Evolutionary conservation across 1,284 basidiomycete species (phyloP).

Genomic region (Ceratobasidium sp.): DNA sequence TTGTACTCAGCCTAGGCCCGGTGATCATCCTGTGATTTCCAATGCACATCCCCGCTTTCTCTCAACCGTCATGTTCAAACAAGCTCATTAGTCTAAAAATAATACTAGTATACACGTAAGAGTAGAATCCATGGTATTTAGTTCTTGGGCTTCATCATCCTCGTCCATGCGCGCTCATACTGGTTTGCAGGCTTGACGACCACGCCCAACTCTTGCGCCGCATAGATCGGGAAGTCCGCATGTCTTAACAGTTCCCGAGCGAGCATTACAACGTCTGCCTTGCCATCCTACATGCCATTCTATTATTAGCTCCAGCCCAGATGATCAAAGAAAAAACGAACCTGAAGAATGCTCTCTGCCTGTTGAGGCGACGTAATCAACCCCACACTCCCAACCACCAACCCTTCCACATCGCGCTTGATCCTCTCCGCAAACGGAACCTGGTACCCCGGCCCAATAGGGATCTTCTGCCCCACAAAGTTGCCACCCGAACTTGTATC

Average conservation of each 20-base stretch:
- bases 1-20: too few species aligned
- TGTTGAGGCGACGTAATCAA: conserved; percentile 69
- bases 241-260: conserved; percentile 68
- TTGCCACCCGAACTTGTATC: conserved; percentile 76
- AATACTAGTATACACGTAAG: too few species aligned
- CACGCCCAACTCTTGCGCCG: conserved; percentile 63
- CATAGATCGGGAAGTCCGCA: conserved; percentile 56
- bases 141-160: conserved; percentile 53
- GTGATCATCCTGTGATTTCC: too few species aligned
- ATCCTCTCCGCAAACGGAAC: conserved; percentile 73
- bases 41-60: too few species aligned
- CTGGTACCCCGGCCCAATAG: conserved; percentile 48
- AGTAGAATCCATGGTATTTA: too few species aligned
- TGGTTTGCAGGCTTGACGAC: conserved; percentile 69
- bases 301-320: too few species aligned
- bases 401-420: conserved; percentile 65
- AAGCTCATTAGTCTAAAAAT: too few species aligned
- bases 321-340: conserved; percentile 50
- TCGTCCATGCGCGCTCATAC: conserved; percentile 66
- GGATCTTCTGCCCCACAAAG: conserved; percentile 51
- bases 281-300: conserved; percentile 54
- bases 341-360: conserved; percentile 69
- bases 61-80: too few species aligned
- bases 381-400: conserved; percentile 73
- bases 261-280: conserved; percentile 72